A percentile compares a stretch with the other conserved stretches of the same genome.
phyloP scores from a whole-genome alignment of 2,329 filamentous ascomycete genomes.

The Samsoniella hepiali region DNA sequence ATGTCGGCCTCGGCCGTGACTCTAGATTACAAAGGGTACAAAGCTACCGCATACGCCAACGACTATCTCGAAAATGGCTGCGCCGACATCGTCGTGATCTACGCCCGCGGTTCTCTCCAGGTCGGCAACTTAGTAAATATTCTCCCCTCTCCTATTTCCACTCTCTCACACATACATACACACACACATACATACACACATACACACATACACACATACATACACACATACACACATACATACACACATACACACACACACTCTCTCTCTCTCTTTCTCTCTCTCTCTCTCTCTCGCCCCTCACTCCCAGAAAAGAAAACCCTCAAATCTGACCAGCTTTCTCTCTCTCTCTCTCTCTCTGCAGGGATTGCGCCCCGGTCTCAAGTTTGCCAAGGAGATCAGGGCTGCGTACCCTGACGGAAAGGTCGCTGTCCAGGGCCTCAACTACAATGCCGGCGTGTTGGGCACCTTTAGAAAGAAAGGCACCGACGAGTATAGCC shows the following conservation, averaged over 20 bases:
- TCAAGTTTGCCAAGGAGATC: constrained; percentile 20
- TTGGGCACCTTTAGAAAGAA: constrained; percentile 31
- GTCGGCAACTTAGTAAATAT: constrained; percentile 23
- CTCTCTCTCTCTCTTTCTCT: not conserved
- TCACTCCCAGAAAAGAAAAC: no score
- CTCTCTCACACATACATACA: no score
- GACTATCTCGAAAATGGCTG: constrained; percentile 27
- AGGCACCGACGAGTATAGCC: constrained; percentile 27
- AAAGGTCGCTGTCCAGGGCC: constrained; percentile 24
- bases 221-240: no score
- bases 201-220: no score
- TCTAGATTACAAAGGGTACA: no score
- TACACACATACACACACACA: no score
- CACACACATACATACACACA: no score
- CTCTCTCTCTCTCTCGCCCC: not conserved
- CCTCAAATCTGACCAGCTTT: no score
- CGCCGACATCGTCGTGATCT: constrained; percentile 26
- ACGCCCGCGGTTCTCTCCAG: constrained; percentile 26
- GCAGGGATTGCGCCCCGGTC: constrained; percentile 22
- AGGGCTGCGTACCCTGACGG: constrained; percentile 23
- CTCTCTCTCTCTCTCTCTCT: not conserved
- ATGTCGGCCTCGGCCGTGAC: not conserved
- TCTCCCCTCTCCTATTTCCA: no score
- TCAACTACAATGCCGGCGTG: constrained; percentile 37
- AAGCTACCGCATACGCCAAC: constrained; percentile 16